Percentiles rank a stretch among this genome's conserved stretches.
These are phyloP conservation scores for Fagopyrum tataricum DNA, from an alignment of 148 eudicot genomes.

Conservation along the genomic window DNA sequence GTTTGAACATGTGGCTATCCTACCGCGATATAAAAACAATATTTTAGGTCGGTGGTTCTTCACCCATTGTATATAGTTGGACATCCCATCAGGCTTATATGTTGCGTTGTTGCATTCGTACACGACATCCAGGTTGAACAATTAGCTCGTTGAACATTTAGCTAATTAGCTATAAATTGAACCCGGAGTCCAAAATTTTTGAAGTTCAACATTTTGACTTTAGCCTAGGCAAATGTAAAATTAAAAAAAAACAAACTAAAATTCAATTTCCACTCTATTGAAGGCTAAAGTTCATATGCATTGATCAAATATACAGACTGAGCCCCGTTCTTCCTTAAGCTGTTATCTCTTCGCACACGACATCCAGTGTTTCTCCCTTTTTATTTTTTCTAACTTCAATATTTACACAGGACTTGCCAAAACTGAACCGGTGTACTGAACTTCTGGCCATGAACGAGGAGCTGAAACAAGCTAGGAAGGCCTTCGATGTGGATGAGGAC, in stretches of 20 bases:
- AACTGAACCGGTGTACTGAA: constrained; percentile 74
- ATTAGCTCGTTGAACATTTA: no score
- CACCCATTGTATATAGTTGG: no score
- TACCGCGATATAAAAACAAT: no score
- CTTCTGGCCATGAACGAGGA: constrained; percentile 90
- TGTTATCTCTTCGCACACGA: neutral
- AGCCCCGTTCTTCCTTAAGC: neutral
- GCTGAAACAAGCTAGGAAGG: constrained; percentile 93
- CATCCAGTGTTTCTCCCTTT: neutral
- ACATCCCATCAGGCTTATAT: no score
- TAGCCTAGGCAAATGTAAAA: neutral
- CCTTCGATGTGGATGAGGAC: constrained; percentile 37
- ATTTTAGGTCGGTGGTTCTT: no score
- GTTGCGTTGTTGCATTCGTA: no score
- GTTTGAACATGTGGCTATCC: no score
- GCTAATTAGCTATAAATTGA: no score
- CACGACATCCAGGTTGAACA: no score
- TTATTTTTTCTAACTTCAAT: neutral
- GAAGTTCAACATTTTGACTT: neutral
- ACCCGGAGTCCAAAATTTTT: neutral
- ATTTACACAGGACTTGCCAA: constrained; percentile 61
- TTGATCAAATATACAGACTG: neutral
- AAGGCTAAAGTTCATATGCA: neutral
- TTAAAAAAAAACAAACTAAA: neutral
- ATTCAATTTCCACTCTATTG: neutral